Evolutionary conservation across 768 basidiomycete genomes (phyloP), one percentile per base, ranked within the genome.

Genomic region (Mycena kentingensis): DNA sequence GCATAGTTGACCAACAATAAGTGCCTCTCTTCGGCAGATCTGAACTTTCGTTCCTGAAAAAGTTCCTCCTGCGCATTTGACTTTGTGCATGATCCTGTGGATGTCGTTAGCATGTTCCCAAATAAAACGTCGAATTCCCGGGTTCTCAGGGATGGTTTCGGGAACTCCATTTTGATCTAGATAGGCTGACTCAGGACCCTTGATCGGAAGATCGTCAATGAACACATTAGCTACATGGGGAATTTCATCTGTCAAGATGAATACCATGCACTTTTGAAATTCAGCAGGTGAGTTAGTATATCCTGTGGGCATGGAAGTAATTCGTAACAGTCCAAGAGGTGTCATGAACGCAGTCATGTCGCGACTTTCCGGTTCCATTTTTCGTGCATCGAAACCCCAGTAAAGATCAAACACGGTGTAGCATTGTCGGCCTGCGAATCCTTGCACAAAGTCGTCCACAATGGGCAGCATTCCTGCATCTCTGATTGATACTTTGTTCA

Each of bases 41-140:
- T 59, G 46, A 0, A 63, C 46, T 54, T 77, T 77, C 13, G 64
- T 62, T 0, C 65, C 68, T 0, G 69, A 72, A 4, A 77, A n/a
- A n/a, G n/a, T n/a, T n/a, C n/a, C n/a, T n/a, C n/a, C n/a, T n/a
- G n/a, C n/a, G n/a, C n/a, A n/a, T 25, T 67, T 59, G 2, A 72
- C 47, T 0, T 52, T 27, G 8, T 71, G 67, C 5, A 71, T 31
- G 6, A 75, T 55, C 0, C 63, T 36, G 31, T 75, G 64, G 19
- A 71, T 34, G 36, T 66, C 59, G 0, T 31, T 2, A 3, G 66
- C 62, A 46, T 74, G 68, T 43, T 76, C 68, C 63, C 67, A 75
- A 4, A 76, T 63, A 28, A 75, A 76, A 0, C 60, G 41, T 19
- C 57, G 39, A 28, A 64, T 64, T n/a, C 51, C 49, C 25, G 63